Evolutionary conservation across 2,329 filamentous ascomycete genomes (phyloP), one percentile per base, ranked within the genome.

Genomic region (Talaromyces sp.): DNA sequence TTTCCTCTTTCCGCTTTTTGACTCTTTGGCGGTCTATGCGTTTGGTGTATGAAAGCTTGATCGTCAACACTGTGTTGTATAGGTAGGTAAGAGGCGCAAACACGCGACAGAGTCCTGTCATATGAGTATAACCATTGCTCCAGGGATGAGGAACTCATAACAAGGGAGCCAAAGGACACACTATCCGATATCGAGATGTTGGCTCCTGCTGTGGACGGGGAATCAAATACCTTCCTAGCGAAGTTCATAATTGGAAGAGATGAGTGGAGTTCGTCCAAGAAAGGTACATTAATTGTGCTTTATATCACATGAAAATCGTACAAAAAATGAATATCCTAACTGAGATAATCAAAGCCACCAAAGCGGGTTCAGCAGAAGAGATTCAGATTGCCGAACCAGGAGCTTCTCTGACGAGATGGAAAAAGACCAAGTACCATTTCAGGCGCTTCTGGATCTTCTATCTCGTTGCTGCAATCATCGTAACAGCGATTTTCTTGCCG

Each of bases 371-470:
- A 8, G 65, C 65, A 49, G 61, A 71, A 4, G 67, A 70, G 54
- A 66, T 69, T 43, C 26, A 57, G 35, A 57, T 46, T 32, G 58
- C 26, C 5, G 7, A 46, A 31, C 59, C 58, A 56, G 71, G 56
- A 68, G 71, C 58, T 68, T 68, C 10, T 66, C 64, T 13, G 64
- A 71, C 26, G 31, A 67, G 61, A 29, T 67, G 64, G 19, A 64
- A 71, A 58, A 70, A 65, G 29, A 46, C 75, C 1, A 64, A 68
- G 26, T 67, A 67, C 14, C 76, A 78, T 63, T 75, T 69, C 66
- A 70, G 67, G 29, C 70, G 74, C 17, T 77, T 73, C 65, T 76
- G 75, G 74, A 72, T 68, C 53, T 74, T 70, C 58, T 76, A 77
- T 63, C 49, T 70, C 5, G 64, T 78, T 24, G 69, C 64, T 11